Base-by-base conservation (phyloP, 1,284 basidiomycete genomes). In the Ustilago trichophora region DNA sequence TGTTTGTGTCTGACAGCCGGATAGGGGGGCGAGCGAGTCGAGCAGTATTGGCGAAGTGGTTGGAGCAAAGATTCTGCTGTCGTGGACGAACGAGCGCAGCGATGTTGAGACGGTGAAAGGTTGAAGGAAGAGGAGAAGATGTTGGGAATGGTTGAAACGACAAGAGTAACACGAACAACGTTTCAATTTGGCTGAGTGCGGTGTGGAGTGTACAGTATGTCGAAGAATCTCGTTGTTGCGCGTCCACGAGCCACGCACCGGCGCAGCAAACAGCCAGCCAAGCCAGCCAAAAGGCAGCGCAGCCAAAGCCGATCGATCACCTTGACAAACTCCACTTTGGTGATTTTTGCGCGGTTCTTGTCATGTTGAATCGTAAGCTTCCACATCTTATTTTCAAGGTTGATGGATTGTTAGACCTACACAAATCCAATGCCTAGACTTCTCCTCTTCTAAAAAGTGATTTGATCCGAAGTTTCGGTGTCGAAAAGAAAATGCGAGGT, bases 201-300 rank as follows among this genome's bases (percentile, higher is more conserved):
- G 27, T 29, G 27, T 29, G 13, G 9, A 29, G 25, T 36, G 22
- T 21, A 22, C 22, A 19, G 60, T 56, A 49, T 49, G 54, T 57
- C 34, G 49, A 57, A 64, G 54, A 57, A 57, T 44, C 34, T 40
- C 26, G n/a, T 26, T n/a, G 60, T 64, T 64, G 60, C 60, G 60
- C 60, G 60, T 64, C 60, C 60, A 46, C 16, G 32, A 37, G 42
- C 34, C 52, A 42, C 22, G 24, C 37, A 21, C 19, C 15, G 27
- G 18, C 21, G 27, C 31, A 33, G 6, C 37, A 16, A 22, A 10
- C 5, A 9, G 33, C 36, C 24, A 26, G 31, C n/a, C 22, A 9
- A 22, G 9, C 16, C 10, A 15, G 29, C 22, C 31, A 11, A 41
- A 32, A 44, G 24, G 52, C 59, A 37, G 41, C 42, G 47, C 47